These are phyloP conservation scores for Murraya paniculata DNA, from an alignment of 345 rosid species.

Conservation along the genomic window DNA sequence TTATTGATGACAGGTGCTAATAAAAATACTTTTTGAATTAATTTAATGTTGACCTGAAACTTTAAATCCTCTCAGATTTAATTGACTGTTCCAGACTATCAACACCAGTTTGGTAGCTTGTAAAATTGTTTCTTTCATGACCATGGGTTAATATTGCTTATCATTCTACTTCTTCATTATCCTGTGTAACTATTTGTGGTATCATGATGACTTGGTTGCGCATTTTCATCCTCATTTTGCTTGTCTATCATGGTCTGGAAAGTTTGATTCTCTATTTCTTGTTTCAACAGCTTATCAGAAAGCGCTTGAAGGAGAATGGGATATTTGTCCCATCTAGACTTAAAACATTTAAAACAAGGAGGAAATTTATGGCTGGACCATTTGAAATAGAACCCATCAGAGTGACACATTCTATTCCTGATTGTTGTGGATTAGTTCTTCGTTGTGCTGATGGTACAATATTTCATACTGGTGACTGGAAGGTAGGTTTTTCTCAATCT, in stretches of 20 bases:
- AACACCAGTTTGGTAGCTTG: constrained; percentile 1
- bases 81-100: not conserved
- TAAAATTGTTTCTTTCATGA: constrained; percentile 7
- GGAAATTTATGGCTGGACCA: constrained; percentile 89
- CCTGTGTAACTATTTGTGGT: not conserved
- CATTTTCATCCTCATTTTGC: not conserved
- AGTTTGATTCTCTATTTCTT: constrained; percentile 7
- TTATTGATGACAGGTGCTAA: not conserved
- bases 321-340: constrained; percentile 90
- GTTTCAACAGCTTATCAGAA: constrained; percentile 74
- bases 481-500: constrained; percentile 43
- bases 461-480: constrained; percentile 99
- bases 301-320: constrained; percentile 93
- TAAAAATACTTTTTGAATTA: constrained; percentile 4
- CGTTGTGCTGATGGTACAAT: constrained; percentile 98
- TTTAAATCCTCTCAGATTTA: constrained; percentile 12
- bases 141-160: not conserved
- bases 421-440: constrained; percentile 92
- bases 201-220: not conserved
- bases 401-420: constrained; percentile 98
- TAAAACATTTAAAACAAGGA: constrained; percentile 62
- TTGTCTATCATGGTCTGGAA: constrained; percentile 2
- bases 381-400: constrained; percentile 95
- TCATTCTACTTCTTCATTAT: not conserved
- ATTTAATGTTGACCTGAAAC: constrained; percentile 3